Base-by-base conservation (phyloP, 495 filamentous ascomycete species). In the Echria macrotheca region DNA sequence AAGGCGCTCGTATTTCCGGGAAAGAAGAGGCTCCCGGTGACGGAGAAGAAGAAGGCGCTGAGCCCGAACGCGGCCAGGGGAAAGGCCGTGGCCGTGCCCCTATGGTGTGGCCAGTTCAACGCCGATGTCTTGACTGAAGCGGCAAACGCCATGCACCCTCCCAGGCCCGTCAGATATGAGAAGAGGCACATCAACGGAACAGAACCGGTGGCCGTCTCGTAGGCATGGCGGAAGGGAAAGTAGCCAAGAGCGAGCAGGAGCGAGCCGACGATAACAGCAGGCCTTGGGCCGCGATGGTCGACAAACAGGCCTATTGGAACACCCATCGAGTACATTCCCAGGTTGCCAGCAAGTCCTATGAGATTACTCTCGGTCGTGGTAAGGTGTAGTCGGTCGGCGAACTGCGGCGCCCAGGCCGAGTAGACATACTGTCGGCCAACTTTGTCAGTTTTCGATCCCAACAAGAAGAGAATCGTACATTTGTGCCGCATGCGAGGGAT, bases 371-470 rank as follows among this genome's bases (percentile, higher is more conserved):
- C 78, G 21, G 90, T 97, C 19, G 93, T 85, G 2, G 88, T 88
- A 43, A 97, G 81, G 66, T 86, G 79, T 67, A 98, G 74, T 49
- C 76, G 79, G 50, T 90, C 82, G 19, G 90, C 90, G 58, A 96
- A 96, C 65, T 95, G 89, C 12, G 93, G 93, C 22, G 85, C 91
- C 89, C 94, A 98, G 69, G 93, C 94, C 46, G 90, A 96, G 61
- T 96, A 98, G 54, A 91, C 94, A 80, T 98, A 98, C 90, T 95
- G 57, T 43, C 19, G 19, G 15, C 42, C 63, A 24, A 59, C 49
- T 40, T 45, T 35, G 42, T 50, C 39, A 36, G 33, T 29, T 31
- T 36, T 26, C 19, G 19, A 12, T 18, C 24, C 26, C 44, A 19
- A 33, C 28, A 46, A 38, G 21, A 8, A 15, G 23, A 15, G 18